Evolutionary conservation across 2,329 filamentous ascomycete species (phyloP), one percentile per base, ranked within the genome.

Genomic region (Pseudogymnoascus sp.): DNA sequence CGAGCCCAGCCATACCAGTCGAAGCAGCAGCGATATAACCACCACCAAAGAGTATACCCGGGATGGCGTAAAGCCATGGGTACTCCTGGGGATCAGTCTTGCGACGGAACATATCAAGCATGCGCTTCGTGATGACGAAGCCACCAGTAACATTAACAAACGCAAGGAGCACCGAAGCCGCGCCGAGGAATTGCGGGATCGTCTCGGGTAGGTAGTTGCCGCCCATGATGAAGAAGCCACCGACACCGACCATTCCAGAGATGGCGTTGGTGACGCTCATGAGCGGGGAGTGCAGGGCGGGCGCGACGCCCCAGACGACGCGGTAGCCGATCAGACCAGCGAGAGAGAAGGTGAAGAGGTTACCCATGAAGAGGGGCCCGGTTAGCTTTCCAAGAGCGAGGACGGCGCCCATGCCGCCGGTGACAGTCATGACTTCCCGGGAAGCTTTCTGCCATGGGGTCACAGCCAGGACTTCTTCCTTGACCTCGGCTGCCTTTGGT

Each of bases 261-360:
- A 96, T 96, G 28, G 92, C 92, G 73, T 96, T 96, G 6, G 92
- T 96, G 37, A 96, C 91, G 68, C 89, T 93, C 92, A 96, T 96
- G 4, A 96, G 78, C 1, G 91, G 92, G 1, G 90, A 93, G 74
- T 96, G 92, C 4, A 96, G 80, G 37, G 91, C 90, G 6, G 91
- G 91, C 0, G 81, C 79, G 11, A 96, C 91, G 62, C 91, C 91
- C 91, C 91, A 96, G 23, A 96, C 90, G 5, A 90, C 90, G 59
- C 91, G 85, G 72, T 96, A 96, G 6, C 91, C 92, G 66, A 96
- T 91, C 28, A 96, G 78, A 69, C 90, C 90, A 59, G 92, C 90
- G 53, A 96, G 79, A 14, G 88, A 87, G 74, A 95, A 95, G 0
- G 89, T 93, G 72, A 96, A 93, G 56, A 88, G 85, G 70, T 96